Evolutionary conservation across 2,329 filamentous ascomycete genomes (phyloP), one percentile per base, ranked within the genome.

Genomic region (Grosmannia penicillata): DNA sequence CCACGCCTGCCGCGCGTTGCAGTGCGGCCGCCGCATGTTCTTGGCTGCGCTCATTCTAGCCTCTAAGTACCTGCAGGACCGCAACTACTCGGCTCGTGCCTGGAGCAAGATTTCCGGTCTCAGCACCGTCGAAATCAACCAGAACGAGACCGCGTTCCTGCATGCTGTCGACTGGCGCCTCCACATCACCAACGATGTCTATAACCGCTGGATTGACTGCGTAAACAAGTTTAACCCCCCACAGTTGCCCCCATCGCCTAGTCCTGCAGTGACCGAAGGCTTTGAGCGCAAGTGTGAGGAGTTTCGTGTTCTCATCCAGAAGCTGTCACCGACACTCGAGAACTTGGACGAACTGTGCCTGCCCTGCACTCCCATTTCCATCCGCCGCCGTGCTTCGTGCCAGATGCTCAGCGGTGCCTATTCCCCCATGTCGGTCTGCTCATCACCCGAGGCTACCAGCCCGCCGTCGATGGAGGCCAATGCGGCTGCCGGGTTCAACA

Each of bases 81-180:
- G 89, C 49, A 98, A 96, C 62, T 98, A 93, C 61, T 96, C 91
- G 13, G 86, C 91, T 35, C 79, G 89, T 40, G 91, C 91, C 30
- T 98, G 91, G 91, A 96, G 89, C 59, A 96, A 94, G 67, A 98
- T 98, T 50, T 96, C 91, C 15, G 91, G 91, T n/a, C 68, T 98
- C 41, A 85, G 83, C 55, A 87, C 86, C 4, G 67, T 74, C 40
- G 91, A 98, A 61, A 96, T 98, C 59, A 96, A 96, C 60, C 81
- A 86, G 53, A 96, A 96, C 57, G 91, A 98, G 62, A 80, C 93
- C 57, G 78, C 83, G 15, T 98, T 96, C 56, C 70, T 98, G 33
- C 64, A 80, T 44, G 83, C 87, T 33, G 84, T 98, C 45, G 79
- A 85, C 57, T 98, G 89, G 87, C 84, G 86, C 52, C 73, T 98